A percentile compares a stretch with the other conserved stretches of the same genome.
phyloP scores from a whole-genome alignment of 176 grass and related monocot species.

The Aegilops sharonensis region DNA sequence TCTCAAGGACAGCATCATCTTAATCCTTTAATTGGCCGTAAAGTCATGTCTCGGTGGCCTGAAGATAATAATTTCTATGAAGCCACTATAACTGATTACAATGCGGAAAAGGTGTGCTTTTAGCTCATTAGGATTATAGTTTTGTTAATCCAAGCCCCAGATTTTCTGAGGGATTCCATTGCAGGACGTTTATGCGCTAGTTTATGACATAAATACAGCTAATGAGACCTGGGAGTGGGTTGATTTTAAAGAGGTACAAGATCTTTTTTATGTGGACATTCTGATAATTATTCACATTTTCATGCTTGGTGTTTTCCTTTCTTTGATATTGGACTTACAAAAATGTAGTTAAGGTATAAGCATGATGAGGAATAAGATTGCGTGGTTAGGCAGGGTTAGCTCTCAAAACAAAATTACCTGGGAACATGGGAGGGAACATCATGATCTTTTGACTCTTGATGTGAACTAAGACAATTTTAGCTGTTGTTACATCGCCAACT shows the following conservation, averaged over 20 bases:
- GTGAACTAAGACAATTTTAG: not conserved
- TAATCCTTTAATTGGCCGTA: constrained; percentile 59
- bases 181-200: constrained; percentile 66
- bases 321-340: not conserved
- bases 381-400: not conserved
- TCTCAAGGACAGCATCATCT: constrained; percentile 44
- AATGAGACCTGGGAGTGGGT: constrained; percentile 85
- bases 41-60: constrained; percentile 81
- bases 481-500: not conserved
- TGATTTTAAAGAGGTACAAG: constrained; percentile 75
- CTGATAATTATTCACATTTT: not conserved
- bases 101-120: constrained; percentile 49
- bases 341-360: not conserved
- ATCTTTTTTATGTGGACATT: constrained; percentile 23
- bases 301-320: not conserved
- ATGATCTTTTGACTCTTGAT: not conserved
- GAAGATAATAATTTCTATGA: constrained; percentile 90
- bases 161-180: constrained; percentile 39
- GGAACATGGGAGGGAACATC: not conserved
- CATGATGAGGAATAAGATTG: not conserved
- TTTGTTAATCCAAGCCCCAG: constrained; percentile 35
- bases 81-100: constrained; percentile 78
- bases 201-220: constrained; percentile 85
- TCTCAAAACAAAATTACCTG: not conserved
- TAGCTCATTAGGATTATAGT: constrained; percentile 23